A percentile compares a stretch with the other conserved stretches of the same genome.
Evolutionary conservation across 2,329 filamentous ascomycete genomes (phyloP).

Genomic region (Emmonsiellopsis sp.): DNA sequence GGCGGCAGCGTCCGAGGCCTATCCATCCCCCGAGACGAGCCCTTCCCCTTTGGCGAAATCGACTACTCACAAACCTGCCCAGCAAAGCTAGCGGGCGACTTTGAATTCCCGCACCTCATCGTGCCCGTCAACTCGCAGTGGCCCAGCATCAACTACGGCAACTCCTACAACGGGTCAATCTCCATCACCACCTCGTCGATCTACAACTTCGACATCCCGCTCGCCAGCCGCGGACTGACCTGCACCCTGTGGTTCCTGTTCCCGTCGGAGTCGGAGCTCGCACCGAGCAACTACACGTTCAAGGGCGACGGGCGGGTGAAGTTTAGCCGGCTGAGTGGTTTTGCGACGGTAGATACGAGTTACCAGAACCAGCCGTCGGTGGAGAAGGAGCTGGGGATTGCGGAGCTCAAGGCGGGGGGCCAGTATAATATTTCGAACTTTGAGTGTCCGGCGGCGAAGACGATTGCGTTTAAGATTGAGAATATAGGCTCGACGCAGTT

Average conservation of each 20-base stretch:
- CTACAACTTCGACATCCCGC: constrained; percentile 61
- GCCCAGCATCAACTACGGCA: constrained; percentile 45
- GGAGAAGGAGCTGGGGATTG: constrained; percentile 34
- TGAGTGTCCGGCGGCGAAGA: constrained; percentile 44
- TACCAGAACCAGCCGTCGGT: constrained; percentile 44
- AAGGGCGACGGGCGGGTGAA: constrained; percentile 45
- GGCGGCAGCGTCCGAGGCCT: constrained; percentile 7
- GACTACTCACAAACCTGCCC: constrained; percentile 28
- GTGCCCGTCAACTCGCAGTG: constrained; percentile 47
- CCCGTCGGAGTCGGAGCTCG: constrained; percentile 46
- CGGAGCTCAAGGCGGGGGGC: constrained; percentile 44
- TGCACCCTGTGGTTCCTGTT: constrained; percentile 59
- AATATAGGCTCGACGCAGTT: constrained; percentile 42
- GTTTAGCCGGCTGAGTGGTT: constrained; percentile 40
- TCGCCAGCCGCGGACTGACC: constrained; percentile 43
- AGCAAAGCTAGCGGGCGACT: constrained; percentile 36
- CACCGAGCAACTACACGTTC: constrained; percentile 50
- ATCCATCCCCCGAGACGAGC: neutral
- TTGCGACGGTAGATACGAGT: constrained; percentile 42
- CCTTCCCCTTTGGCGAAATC: neutral
- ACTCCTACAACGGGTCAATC: constrained; percentile 47
- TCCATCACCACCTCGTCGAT: constrained; percentile 46
- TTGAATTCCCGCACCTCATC: constrained; percentile 54
- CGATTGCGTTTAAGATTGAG: constrained; percentile 44
- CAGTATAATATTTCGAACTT: constrained; percentile 46